Evolutionary conservation across 345 rosid species (phyloP), one percentile per base, ranked within the genome.

Genomic region (Lepidium didymum): DNA sequence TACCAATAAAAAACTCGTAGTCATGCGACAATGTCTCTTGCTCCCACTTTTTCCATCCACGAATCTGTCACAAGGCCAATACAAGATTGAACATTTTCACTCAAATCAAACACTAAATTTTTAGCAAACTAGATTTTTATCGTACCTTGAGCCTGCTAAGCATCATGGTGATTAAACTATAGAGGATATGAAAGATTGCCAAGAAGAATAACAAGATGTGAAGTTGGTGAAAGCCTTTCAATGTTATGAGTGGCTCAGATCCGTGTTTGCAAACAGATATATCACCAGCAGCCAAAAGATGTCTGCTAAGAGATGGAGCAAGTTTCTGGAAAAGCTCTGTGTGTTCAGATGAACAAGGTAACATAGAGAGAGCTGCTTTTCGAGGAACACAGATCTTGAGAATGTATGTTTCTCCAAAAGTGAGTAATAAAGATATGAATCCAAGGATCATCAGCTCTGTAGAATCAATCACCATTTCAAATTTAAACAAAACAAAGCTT

Each of bases 1-100:
- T 87, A 91, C 99, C 99, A 45, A 77, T 75, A 37, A 88, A 81
- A 69, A 94, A 89, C 75, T 94, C 96, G 12, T 86, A 89, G 68
- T 86, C 86, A 73, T 76, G 80, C 43, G 99, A 81, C 38, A 62
- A 54, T 70, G 97, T 91, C 79, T 94, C 99, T 72, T 70, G 71
- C 78, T 94, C 99, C 97, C 99, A 94, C 8, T 71, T 72, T 80
- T 94, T 94, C 97, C 97, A 94, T 46, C 89, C 85, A 42, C 96
- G 96, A 73, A 78, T 89, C 99, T 91, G 78, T 33, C 23, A 53
- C 25, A 68, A 56, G 29, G 2, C 53, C 47, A 52, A 33, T 15
- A 55, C 41, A 40, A 58, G 52, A 52, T 27, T 33, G 33, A 40
- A 1, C 52, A 65, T 33, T 15, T 45, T 37, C 7, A 53, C 11